Evolutionary conservation across 164 flowering plant genomes (phyloP), one percentile per base, ranked within the genome.

Genomic region (Nymphaea thermarum): DNA sequence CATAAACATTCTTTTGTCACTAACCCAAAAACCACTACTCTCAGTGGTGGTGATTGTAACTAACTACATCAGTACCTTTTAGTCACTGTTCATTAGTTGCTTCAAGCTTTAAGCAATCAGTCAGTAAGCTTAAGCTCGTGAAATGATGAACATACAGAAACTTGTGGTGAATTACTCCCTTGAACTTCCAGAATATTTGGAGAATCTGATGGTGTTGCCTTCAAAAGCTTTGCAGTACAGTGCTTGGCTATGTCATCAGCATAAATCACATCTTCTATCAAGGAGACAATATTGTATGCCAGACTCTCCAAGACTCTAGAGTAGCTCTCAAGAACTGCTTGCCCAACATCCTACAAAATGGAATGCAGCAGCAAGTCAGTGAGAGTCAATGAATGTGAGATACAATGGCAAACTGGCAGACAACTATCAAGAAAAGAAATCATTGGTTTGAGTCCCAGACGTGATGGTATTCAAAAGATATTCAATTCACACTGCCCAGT

Each of bases 261-360:
- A 66, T 70, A 82, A 11, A 91, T 76, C 53, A 89, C 96, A 76
- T 90, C 98, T 12, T 94, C 93, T 41, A 87, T 85, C 98, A 95
- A 88, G 53, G 95, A 84, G 42, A 90, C 95, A 66, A 87, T 78
- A 84, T 91, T 94, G 86, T 82, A 94, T 63, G 98, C 98, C 43
- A 91, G 68, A 66, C 98, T 84, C 80, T 94, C 98, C 76, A 94
- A 75, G 16, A 94, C 97, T 73, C 98, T 88, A 8, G 98, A 91
- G 77, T 91, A 91, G 87, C 97, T 89, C 77, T 93, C 98, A 43
- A 93, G 75, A 42, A 90, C 76, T 45, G 95, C 92, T 78, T 89
- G 89, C 65, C 97, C 98, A 10, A 89, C 91, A 82, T 91, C 97
- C 98, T 94, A 88, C 78, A 83, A 74, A 4, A 74, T 57, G 12